These are phyloP conservation scores for Pinus taeda DNA, from an alignment of 75 land plant genomes.

Conservation along the genomic window DNA sequence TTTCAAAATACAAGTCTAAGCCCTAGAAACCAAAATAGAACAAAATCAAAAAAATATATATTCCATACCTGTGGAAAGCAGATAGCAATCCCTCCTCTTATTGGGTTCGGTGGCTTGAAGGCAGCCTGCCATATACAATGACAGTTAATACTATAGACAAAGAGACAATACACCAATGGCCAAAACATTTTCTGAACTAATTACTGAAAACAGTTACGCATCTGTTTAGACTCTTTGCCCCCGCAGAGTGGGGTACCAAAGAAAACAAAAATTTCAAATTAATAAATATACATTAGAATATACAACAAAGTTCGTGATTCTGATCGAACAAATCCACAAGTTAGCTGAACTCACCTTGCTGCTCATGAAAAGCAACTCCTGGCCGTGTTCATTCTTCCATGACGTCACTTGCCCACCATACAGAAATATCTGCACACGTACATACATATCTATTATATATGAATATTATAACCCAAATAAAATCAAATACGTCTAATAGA, in stretches of 20 bases:
- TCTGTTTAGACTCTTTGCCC: not conserved
- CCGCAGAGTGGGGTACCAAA: not conserved
- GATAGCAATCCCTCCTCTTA: conserved; percentile 41
- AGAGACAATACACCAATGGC: not conserved
- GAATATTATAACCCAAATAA: not conserved
- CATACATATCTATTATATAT: not conserved
- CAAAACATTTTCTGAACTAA: not conserved
- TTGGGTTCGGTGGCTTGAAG: conserved; percentile 45
- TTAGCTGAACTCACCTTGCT: conserved; percentile 42
- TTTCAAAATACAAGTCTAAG: conserved; percentile 1
- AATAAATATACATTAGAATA: not conserved
- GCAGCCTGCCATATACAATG: conserved; percentile 19
- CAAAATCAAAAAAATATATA: not conserved
- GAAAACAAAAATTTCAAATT: not conserved
- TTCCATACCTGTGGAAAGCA: conserved; percentile 31
- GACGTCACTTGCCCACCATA: conserved; percentile 80
- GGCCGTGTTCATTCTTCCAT: conserved; percentile 75
- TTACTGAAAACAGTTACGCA: not conserved
- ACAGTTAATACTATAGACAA: no score
- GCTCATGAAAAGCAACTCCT: conserved; percentile 78
- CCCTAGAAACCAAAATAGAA: not conserved
- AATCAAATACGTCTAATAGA: not conserved
- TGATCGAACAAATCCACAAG: not conserved
- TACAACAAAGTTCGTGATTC: not conserved
- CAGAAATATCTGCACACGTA: conserved; percentile 39